These are phyloP conservation scores for Pisolithus orientalis DNA, from an alignment of 768 basidiomycete species.

Conservation along the genomic window DNA sequence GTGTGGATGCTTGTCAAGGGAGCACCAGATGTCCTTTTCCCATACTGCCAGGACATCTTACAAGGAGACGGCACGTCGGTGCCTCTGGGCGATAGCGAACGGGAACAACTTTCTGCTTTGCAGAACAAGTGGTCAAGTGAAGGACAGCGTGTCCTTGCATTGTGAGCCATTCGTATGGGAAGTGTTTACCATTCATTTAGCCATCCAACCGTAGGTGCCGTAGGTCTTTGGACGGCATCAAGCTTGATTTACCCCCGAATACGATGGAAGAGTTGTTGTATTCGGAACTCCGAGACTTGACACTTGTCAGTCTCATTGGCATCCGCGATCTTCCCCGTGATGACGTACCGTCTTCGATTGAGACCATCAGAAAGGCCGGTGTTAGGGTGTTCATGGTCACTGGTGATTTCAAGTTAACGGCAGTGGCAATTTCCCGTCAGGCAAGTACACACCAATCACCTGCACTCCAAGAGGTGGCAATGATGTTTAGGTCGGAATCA, in stretches of 20 bases:
- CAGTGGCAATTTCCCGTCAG: slow-evolving; percentile 42
- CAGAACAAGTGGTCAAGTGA: slow-evolving; percentile 40
- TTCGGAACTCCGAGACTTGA: slow-evolving; percentile 32
- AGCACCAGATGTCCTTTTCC: slow-evolving; percentile 50
- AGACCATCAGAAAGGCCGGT: slow-evolving; percentile 42
- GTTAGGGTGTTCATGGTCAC: slow-evolving; percentile 53
- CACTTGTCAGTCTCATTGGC: slow-evolving; percentile 46
- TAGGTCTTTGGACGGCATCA: slow-evolving; percentile 22
- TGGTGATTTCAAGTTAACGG: slow-evolving; percentile 50
- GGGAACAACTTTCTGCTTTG: slow-evolving; percentile 13
- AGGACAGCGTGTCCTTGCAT: slow-evolving; percentile 49
- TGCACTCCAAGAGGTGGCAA: not conserved
- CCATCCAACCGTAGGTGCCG: slow-evolving; percentile 16
- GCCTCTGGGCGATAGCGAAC: slow-evolving; percentile 21
- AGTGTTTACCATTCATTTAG: not conserved
- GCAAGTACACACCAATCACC: slow-evolving; percentile 25
- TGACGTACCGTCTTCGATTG: slow-evolving; percentile 41
- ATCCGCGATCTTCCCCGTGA: slow-evolving; percentile 51
- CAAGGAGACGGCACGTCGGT: slow-evolving; percentile 26
- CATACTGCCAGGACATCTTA: slow-evolving; percentile 30
- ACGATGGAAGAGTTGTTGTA: slow-evolving; percentile 33
- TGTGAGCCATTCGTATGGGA: slow-evolving; percentile 17
- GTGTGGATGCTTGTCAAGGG: slow-evolving; percentile 46
- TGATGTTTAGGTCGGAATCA: slow-evolving; percentile 32
- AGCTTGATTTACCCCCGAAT: slow-evolving; percentile 20